Percentiles rank a stretch among this genome's conserved stretches.
Evolutionary conservation across 345 rosid genomes (phyloP).

Genomic region (Salix koriyanagi): DNA sequence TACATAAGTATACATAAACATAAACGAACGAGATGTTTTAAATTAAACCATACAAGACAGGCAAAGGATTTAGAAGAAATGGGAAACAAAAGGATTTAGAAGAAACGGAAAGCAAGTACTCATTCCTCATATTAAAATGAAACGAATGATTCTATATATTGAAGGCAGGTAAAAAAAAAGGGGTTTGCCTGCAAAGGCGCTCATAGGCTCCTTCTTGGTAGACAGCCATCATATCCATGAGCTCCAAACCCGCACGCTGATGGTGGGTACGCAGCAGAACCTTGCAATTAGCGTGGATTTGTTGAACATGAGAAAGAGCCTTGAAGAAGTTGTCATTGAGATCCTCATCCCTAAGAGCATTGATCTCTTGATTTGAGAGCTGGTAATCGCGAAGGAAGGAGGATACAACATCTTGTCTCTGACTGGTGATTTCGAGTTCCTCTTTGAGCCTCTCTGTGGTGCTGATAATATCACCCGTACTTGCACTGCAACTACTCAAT

Average conservation of each 20-base stretch:
- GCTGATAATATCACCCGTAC: constrained; percentile 78
- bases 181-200: constrained; percentile 80
- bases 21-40: constrained; percentile 3
- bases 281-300: constrained; percentile 94
- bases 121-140: too few species aligned
- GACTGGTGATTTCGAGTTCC: constrained; percentile 82
- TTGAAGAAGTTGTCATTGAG: constrained; percentile 75
- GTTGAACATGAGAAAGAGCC: constrained; percentile 94
- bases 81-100: neutral
- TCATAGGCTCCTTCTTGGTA: constrained; percentile 99
- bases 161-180: neutral
- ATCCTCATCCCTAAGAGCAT: constrained; percentile 83
- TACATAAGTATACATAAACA: constrained; percentile 16
- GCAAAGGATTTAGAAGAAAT: neutral
- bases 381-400: constrained; percentile 97
- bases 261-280: constrained; percentile 91
- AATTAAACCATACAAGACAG: neutral
- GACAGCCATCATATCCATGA: constrained; percentile 99
- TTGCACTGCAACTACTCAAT: constrained; percentile 71
- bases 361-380: constrained; percentile 87
- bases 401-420: constrained; percentile 86
- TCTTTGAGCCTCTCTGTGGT: constrained; percentile 93
- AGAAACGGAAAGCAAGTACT: too few species aligned
- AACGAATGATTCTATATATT: neutral
- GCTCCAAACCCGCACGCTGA: constrained; percentile 99